Percentiles rank a stretch among this genome's conserved stretches.
These are phyloP conservation scores for Allium cepa DNA, from an alignment of 106 monocot genomes.

Conservation along the genomic window DNA sequence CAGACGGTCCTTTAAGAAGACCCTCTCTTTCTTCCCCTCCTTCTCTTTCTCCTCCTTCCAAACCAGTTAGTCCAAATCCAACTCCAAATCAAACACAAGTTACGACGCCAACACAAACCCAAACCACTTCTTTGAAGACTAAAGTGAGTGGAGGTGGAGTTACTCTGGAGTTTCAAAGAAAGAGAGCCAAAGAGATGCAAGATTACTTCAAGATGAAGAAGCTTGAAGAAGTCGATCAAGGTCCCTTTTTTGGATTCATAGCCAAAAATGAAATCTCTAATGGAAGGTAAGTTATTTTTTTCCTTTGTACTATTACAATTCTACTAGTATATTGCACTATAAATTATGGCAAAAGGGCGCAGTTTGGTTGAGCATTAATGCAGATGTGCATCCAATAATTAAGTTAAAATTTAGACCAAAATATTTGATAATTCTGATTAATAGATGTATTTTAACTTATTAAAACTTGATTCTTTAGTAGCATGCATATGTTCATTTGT, in stretches of 20 bases:
- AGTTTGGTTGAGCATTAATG: too few species aligned
- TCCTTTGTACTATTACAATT: not conserved
- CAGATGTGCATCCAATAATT: too few species aligned
- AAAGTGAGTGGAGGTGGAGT: conserved; percentile 23
- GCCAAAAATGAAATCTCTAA: conserved; percentile 87
- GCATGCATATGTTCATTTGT: too few species aligned
- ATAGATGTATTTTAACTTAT: too few species aligned
- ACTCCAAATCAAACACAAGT: conserved; percentile 32
- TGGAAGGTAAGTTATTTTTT: conserved; percentile 49
- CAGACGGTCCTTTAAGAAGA: conserved; percentile 85
- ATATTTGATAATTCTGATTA: too few species aligned
- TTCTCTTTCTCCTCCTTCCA: conserved; percentile 13
- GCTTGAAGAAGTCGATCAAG: conserved; percentile 67
- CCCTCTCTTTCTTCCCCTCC: conserved; percentile 51
- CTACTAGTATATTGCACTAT: not conserved
- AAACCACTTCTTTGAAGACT: conserved; percentile 3
- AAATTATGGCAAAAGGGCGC: too few species aligned
- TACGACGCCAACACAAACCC: conserved; percentile 19
- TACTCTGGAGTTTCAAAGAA: conserved; percentile 90
- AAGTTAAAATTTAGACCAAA: too few species aligned
- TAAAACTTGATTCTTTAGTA: too few species aligned
- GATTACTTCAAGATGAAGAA: conserved; percentile 94
- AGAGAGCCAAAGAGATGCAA: conserved; percentile 92
- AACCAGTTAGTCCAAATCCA: conserved; percentile 12
- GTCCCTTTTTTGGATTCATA: conserved; percentile 82